These are phyloP conservation scores for Debaryomycetaceae sp. DNA, from an alignment of 1,139 yeast species.

Conservation along the genomic window DNA sequence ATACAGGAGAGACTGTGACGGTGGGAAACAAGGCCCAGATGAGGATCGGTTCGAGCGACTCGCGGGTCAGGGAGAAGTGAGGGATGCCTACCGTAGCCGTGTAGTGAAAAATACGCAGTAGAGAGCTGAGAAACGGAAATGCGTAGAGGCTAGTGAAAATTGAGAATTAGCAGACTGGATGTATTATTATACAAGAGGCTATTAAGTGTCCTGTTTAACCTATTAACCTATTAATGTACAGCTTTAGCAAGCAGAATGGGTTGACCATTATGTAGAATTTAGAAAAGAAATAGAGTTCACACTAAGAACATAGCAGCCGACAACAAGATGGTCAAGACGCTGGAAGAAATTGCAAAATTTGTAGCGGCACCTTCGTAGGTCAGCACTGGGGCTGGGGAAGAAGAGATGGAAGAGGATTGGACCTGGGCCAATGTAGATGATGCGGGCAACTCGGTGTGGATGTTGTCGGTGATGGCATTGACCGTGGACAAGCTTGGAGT, in stretches of 20 bases:
- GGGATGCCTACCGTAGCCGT: too few species aligned
- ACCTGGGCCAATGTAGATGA: constrained; percentile 5
- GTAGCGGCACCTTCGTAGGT: constrained; percentile 15
- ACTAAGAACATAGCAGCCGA: background rate
- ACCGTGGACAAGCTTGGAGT: constrained; percentile 16
- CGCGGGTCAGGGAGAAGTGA: too few species aligned
- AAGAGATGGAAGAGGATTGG: constrained; percentile 6
- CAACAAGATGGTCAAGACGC: constrained; percentile 4
- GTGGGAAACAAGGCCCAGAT: too few species aligned
- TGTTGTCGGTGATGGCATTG: constrained; percentile 29
- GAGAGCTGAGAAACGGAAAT: too few species aligned
- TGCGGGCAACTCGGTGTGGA: constrained; percentile 25
- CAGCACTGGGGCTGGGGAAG: constrained; percentile 8
- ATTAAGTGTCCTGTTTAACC: background rate
- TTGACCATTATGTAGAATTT: too few species aligned
- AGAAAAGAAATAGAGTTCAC: background rate
- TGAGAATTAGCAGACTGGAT: too few species aligned
- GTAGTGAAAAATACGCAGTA: too few species aligned
- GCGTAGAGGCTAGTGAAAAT: too few species aligned
- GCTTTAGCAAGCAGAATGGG: background rate
- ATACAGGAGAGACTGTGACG: too few species aligned
- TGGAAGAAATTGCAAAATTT: constrained; percentile 3
- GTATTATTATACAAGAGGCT: background rate
- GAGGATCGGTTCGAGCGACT: too few species aligned
- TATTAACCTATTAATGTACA: background rate